Base-by-base conservation (phyloP, 208 protist species). In the Trypanosoma congolense region DNA sequence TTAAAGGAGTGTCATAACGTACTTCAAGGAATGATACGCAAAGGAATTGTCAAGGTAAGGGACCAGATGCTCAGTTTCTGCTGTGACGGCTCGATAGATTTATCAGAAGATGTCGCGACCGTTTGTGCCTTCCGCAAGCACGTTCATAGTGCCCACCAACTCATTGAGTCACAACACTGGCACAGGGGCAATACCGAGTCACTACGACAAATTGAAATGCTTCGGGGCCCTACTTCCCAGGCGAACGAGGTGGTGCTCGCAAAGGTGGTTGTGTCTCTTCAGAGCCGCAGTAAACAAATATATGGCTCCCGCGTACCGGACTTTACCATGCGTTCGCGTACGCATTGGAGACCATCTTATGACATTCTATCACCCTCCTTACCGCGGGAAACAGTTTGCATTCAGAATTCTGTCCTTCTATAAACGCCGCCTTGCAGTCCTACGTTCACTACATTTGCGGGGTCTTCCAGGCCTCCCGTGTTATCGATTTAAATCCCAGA, bases 281-380 rank as follows among this genome's bases (percentile, higher is more conserved):
- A 92, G 60, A 52, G 76, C 29, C 84, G 83, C 42, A 90, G 82
- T 61, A 90, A 86, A 47, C 61, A 92, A 45, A 77, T 90, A 42
- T 89, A 89, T 70, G 83, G 80, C 14, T 65, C 73, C 40, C 73
- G 87, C 38, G 83, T 95, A 51, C 82, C 81, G 6, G 84, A 95
- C 55, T 88, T 91, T 60, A 57, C 65, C 16, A 68, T 80, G 24
- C 72, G 87, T 29, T 69, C 74, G 4, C 80, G 73, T 19, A 72
- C 77, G 50, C 72, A 56, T 9, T 84, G 79, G 70, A 62, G 57
- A 1, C 73, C 69, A 12, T 74, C 77, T 33, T 77, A 92, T 62
- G 83, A 90, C 38, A 66, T 90, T 40, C 77, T 95, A 22, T 79
- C 89, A 33, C 75, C 62, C 1, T 59, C 36, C 2, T 61, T 95